Evolutionary conservation across 768 basidiomycete species (phyloP).

Genomic region (Tylopilus intermedius): DNA sequence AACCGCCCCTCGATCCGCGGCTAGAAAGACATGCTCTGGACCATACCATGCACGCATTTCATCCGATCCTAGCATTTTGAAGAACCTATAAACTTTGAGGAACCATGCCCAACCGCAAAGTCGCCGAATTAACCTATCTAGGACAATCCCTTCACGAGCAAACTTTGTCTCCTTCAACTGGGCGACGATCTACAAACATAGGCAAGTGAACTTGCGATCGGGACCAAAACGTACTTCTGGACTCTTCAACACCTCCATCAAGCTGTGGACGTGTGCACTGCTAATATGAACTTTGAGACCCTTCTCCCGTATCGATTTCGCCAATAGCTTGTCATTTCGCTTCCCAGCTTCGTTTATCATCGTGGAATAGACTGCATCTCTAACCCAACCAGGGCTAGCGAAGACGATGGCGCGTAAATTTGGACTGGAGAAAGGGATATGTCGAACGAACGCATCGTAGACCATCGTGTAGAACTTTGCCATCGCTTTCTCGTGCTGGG

Average conservation of each 20-base stretch:
- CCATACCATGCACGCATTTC: slow-evolving; percentile 99
- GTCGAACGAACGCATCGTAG: slow-evolving; percentile 82
- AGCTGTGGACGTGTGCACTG: slow-evolving; percentile 91
- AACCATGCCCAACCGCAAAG: not conserved
- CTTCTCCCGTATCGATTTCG: slow-evolving; percentile 73
- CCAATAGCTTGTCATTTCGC: slow-evolving; percentile 78
- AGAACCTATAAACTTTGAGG: slow-evolving; percentile 57
- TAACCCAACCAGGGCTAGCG: slow-evolving; percentile 94
- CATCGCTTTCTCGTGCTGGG: slow-evolving; percentile 91
- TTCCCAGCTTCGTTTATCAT: slow-evolving; percentile 76
- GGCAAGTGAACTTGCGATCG: not conserved
- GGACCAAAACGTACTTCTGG: slow-evolving; percentile 65
- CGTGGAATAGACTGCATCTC: slow-evolving; percentile 81
- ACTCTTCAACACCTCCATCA: slow-evolving; percentile 90
- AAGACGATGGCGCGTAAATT: slow-evolving; percentile 87
- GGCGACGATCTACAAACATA: slow-evolving; percentile 48
- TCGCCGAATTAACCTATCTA: slow-evolving; percentile 65
- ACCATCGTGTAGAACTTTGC: slow-evolving; percentile 76
- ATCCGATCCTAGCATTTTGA: slow-evolving; percentile 93
- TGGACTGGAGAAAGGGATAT: slow-evolving; percentile 77
- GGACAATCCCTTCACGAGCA: slow-evolving; percentile 83
- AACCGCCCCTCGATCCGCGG: slow-evolving; percentile 89
- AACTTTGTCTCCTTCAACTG: slow-evolving; percentile 95
- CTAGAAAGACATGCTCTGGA: slow-evolving; percentile 86
- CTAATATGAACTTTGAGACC: slow-evolving; percentile 86